Conservation (phyloP, 2,329 filamentous ascomycete genomes). For the Malbranchea cinnamomea region DNA sequence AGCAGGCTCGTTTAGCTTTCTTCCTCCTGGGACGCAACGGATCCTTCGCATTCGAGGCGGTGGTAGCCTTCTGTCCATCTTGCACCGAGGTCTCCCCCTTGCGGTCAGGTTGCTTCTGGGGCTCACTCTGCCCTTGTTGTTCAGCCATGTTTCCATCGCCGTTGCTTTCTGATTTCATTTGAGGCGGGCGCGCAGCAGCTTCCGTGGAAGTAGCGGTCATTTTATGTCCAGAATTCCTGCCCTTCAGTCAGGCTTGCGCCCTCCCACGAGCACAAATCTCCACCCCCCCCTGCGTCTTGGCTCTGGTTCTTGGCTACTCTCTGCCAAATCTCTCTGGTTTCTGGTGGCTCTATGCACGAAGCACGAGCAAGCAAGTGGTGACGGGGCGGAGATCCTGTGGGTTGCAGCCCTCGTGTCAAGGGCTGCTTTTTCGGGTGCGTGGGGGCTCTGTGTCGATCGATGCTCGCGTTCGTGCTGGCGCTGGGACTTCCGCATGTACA, state of each 20-base stretch:
- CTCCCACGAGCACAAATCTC: no score
- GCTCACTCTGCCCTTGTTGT: slow-evolving; percentile 26
- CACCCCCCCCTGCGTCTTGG: no score
- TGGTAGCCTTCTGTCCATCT: slow-evolving; percentile 44
- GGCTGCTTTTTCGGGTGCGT: no score
- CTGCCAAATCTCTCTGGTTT: no score
- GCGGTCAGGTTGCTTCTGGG: slow-evolving; percentile 30
- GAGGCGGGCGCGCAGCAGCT: slow-evolving; percentile 21
- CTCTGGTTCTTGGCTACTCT: no score
- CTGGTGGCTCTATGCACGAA: no score
- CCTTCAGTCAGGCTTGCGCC: no score
- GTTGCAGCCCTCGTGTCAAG: no score
- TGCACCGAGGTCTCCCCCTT: slow-evolving; percentile 38
- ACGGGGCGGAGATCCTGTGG: no score
- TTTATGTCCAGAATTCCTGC: no score
- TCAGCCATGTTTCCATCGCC: slow-evolving; percentile 23
- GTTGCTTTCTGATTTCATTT: no score
- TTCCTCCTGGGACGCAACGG: slow-evolving; percentile 78
- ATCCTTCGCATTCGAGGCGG: slow-evolving; percentile 56
- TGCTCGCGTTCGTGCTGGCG: slow-evolving; percentile 9
- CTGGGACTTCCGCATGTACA: slow-evolving; percentile 6
- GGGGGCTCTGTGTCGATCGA: slow-evolving; percentile 11
- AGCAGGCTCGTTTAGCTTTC: slow-evolving; percentile 90
- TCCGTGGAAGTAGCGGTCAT: slow-evolving; percentile 22
- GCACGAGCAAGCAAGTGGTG: no score